These are phyloP conservation scores for Hypoxylon intermedium DNA, from an alignment of 495 filamentous ascomycete genomes.

Conservation along the genomic window DNA sequence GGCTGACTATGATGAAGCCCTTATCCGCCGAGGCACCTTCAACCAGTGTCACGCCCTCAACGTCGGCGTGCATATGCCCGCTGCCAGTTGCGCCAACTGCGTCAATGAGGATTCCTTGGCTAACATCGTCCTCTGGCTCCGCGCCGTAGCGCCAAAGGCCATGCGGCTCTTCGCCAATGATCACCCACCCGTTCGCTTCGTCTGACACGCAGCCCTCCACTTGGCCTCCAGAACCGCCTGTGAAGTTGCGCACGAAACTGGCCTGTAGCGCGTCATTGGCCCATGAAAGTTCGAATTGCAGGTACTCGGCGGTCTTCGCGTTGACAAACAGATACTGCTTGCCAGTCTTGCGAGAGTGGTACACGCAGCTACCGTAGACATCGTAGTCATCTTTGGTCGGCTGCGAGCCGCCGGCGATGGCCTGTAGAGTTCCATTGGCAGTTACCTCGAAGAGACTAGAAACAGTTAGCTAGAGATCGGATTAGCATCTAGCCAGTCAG, in stretches of 20 bases:
- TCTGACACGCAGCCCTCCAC: slow-evolving; percentile 49
- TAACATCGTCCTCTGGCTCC: slow-evolving; percentile 41
- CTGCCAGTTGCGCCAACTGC: slow-evolving; percentile 42
- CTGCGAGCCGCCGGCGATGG: slow-evolving; percentile 42
- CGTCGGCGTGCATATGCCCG: slow-evolving; percentile 43
- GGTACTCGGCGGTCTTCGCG: slow-evolving; percentile 46
- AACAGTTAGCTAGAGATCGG: slow-evolving; percentile 2
- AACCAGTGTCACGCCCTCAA: slow-evolving; percentile 48
- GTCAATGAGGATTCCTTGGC: slow-evolving; percentile 38
- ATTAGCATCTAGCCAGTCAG: neutral
- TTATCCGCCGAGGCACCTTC: slow-evolving; percentile 41
- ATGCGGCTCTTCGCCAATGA: slow-evolving; percentile 47
- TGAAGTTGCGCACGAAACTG: slow-evolving; percentile 44
- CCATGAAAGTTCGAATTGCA: slow-evolving; percentile 45
- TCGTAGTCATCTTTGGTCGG: slow-evolving; percentile 38
- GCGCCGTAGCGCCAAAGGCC: slow-evolving; percentile 47
- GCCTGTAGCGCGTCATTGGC: slow-evolving; percentile 40
- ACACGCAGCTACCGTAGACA: slow-evolving; percentile 41
- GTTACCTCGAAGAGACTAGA: slow-evolving; percentile 44
- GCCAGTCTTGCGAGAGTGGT: slow-evolving; percentile 33
- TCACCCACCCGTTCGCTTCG: slow-evolving; percentile 45
- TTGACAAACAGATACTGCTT: slow-evolving; percentile 50
- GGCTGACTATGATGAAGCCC: slow-evolving; percentile 47
- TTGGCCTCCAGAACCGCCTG: slow-evolving; percentile 44
- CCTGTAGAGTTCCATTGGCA: slow-evolving; percentile 35